These are phyloP conservation scores for Incumbomyces lentus DNA, from an alignment of 2,329 filamentous ascomycete species.

Conservation along the genomic window DNA sequence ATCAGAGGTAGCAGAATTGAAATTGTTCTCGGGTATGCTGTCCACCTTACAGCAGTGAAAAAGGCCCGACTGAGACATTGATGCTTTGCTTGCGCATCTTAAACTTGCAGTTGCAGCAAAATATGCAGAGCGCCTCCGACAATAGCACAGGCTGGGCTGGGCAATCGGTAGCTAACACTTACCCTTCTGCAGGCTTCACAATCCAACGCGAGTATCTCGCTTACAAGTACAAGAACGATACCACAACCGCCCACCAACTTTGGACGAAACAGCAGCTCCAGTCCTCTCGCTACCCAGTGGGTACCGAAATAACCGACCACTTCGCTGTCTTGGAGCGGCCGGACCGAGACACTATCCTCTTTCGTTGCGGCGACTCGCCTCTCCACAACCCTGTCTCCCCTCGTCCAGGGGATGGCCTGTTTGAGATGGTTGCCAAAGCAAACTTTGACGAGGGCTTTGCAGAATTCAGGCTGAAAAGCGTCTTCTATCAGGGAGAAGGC, in stretches of 20 bases:
- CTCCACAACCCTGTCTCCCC: constrained; percentile 39
- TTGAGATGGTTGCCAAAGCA: constrained; percentile 52
- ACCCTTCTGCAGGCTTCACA: constrained; percentile 35
- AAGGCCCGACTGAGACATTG: no score
- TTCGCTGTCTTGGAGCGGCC: constrained; percentile 62
- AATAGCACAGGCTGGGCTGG: no score
- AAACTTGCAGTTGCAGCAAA: no score
- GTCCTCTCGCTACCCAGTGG: constrained; percentile 48
- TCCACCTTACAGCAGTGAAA: no score
- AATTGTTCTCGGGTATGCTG: no score
- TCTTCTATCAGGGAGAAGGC: constrained; percentile 47
- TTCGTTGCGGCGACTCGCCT: constrained; percentile 58
- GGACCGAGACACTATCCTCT: constrained; percentile 43
- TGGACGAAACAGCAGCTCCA: constrained; percentile 50
- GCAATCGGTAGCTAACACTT: neutral
- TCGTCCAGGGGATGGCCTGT: constrained; percentile 54
- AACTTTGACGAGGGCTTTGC: constrained; percentile 50
- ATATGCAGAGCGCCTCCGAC: no score
- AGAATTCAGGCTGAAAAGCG: constrained; percentile 56
- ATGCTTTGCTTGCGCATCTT: no score
- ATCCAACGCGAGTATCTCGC: constrained; percentile 16
- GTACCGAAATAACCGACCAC: constrained; percentile 58
- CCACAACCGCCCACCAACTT: constrained; percentile 40
- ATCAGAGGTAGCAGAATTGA: no score
- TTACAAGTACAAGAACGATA: constrained; percentile 17